These are phyloP conservation scores for Sugiyamaella qingdaonensis DNA, from an alignment of 805 yeast species.

Conservation along the genomic window DNA sequence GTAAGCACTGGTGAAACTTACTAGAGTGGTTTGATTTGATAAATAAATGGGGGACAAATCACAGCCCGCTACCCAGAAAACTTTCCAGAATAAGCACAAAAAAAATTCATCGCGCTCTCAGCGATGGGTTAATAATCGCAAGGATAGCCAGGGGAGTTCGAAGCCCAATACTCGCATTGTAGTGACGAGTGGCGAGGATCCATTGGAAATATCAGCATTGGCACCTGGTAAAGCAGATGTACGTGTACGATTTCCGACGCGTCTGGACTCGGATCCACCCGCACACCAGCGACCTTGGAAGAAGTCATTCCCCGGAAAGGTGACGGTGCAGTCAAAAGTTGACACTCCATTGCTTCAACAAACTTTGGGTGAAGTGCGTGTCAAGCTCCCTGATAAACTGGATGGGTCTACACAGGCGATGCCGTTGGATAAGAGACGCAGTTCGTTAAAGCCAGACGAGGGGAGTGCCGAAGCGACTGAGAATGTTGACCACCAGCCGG, in stretches of 20 bases:
- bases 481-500: too few relatives aligned
- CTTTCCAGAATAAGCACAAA: background rate
- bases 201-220: too few relatives aligned
- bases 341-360: background rate
- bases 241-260: background rate
- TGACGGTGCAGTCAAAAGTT: background rate
- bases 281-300: background rate
- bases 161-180: too few relatives aligned
- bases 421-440: background rate
- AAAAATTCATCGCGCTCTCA: too few relatives aligned
- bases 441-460: too few relatives aligned
- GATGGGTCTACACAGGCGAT: background rate
- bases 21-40: background rate
- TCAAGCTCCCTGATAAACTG: background rate
- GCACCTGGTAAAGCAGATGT: too few relatives aligned
- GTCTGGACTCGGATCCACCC: background rate
- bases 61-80: background rate
- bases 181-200: too few relatives aligned
- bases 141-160: background rate
- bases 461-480: too few relatives aligned
- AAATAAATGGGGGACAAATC: background rate
- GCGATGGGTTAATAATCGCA: too few relatives aligned
- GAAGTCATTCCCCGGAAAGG: background rate
- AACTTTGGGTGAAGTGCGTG: background rate
- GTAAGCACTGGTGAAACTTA: background rate